Base-by-base conservation (phyloP, 495 filamentous ascomycete genomes). In the Penicillium atrosanguineum region DNA sequence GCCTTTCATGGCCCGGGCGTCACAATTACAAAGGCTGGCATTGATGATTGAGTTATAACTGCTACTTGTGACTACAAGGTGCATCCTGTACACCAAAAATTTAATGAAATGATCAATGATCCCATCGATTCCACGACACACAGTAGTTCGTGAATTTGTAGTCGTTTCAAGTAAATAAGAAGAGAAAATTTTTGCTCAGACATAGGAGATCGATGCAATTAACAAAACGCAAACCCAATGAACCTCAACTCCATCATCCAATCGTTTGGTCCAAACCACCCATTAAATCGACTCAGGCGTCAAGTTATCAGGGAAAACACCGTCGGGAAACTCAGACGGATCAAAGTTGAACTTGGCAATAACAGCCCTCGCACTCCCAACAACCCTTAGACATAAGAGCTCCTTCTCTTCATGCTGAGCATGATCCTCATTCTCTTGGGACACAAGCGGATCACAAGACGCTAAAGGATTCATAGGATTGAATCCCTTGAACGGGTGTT, bases 271-370 rank as follows among this genome's bases (percentile, higher is more conserved):
- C 31, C 31, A 14, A 2, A 34, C 1, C 3, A 34, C 31, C 31
- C 38, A 58, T 42, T 40, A 41, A 23, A 26, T 39, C 15, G 47
- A 34, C 36, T 37, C 23, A 31, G 16, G 50, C 28, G 21, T 55
- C 28, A 51, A 37, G 28, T 31, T 50, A 28, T 57, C 42, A 9
- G 59, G 61, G 44, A 52, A 46, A 42, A 63, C 55, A 4, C 64
- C 68, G 8, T 68, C 64, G 14, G 73, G 69, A 48, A 72, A 78
- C 46, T 78, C 74, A 26, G 60, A 46, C 38, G 72, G 63, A 25
- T 70, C 59, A 45, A 78, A 78, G n/a, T 62, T 62, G 44, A 78
- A 76, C 48, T 67, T 74, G 15, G 61, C 38, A 37, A 78, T 68
- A 9, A 78, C 69, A 23, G 62, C 50, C 20, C 69, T 65, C 14